phyloP scores from a whole-genome alignment of 768 basidiomycete species.

The Tylopilus sp. region DNA sequence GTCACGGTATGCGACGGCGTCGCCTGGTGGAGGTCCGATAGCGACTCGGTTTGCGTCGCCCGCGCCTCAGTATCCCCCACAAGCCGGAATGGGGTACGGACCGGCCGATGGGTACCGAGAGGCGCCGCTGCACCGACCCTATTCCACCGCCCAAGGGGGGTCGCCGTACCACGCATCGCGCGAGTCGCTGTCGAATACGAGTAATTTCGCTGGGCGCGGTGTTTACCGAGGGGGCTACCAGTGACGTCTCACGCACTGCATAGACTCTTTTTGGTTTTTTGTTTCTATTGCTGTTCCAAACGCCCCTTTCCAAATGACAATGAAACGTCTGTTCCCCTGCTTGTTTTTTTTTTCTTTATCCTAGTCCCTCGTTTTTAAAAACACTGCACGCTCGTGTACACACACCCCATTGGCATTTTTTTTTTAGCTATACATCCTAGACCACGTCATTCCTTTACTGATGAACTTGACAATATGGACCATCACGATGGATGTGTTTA shows the following conservation, averaged over 20 bases:
- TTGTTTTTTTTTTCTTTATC: not conserved
- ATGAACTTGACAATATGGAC: no score
- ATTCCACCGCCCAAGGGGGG: conserved; percentile 24
- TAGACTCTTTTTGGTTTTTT: not conserved
- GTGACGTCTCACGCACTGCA: not conserved
- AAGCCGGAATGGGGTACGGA: conserved; percentile 21
- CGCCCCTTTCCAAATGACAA: no score
- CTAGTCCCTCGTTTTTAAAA: not conserved
- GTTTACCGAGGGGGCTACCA: conserved; percentile 20
- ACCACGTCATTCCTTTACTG: not conserved
- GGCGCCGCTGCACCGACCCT: conserved; percentile 62
- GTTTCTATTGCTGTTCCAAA: no score
- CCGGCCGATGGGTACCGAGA: conserved; percentile 44
- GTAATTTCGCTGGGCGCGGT: conserved; percentile 32
- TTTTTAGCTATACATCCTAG: no score
- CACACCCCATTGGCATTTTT: not conserved
- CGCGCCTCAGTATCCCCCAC: conserved; percentile 39
- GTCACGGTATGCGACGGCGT: conserved; percentile 20
- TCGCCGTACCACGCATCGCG: conserved; percentile 10
- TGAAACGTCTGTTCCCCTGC: no score
- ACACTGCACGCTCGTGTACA: not conserved
- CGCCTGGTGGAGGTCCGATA: conserved; percentile 22
- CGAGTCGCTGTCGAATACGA: conserved; percentile 19
- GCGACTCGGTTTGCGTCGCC: conserved; percentile 32
- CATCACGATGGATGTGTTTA: not conserved